Evolutionary conservation across 192 early-diverging fungal genomes (phyloP).

Genomic region (Podila clonocystis): DNA sequence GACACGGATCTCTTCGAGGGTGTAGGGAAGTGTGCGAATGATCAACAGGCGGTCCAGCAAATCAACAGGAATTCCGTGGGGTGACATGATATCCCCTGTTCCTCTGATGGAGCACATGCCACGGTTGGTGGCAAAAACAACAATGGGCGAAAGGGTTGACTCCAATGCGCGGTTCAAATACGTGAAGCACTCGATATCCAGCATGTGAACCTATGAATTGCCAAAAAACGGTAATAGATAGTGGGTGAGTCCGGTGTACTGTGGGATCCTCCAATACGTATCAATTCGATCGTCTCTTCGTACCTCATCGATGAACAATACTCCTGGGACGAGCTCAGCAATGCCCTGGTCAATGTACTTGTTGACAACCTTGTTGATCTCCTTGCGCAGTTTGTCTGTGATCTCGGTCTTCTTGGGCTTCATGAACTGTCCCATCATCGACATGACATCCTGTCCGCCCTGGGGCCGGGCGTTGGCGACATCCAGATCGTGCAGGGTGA

Average conservation of each 20-base stretch:
- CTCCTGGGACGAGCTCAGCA: constrained; percentile 97
- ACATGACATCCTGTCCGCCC: constrained; percentile 98
- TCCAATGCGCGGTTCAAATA: constrained; percentile 98
- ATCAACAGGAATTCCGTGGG: constrained; percentile 97
- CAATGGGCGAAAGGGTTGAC: constrained; percentile 94
- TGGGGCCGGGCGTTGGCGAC: constrained; percentile 95
- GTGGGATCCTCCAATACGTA: not conserved
- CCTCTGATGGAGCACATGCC: constrained; percentile 87
- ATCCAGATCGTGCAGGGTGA: constrained; percentile 98
- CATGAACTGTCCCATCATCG: constrained; percentile 98
- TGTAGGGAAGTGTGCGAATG: constrained; percentile 95
- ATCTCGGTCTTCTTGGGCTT: constrained; percentile 99
- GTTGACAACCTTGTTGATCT: constrained; percentile 99
- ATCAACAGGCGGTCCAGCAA: constrained; percentile 96
- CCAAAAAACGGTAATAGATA: not conserved
- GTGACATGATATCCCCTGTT: constrained; percentile 79
- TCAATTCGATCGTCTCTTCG: not conserved
- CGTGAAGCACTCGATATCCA: constrained; percentile 99
- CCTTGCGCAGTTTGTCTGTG: constrained; percentile 96
- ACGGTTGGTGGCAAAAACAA: constrained; percentile 97
- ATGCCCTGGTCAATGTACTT: constrained; percentile 98
- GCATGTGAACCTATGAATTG: constrained; percentile 87
- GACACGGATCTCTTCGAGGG: constrained; percentile 85
- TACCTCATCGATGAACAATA: constrained; percentile 98
- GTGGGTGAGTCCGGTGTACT: not conserved